Conservation (phyloP, 306 rosid species). For the Datisca glomerata region DNA sequence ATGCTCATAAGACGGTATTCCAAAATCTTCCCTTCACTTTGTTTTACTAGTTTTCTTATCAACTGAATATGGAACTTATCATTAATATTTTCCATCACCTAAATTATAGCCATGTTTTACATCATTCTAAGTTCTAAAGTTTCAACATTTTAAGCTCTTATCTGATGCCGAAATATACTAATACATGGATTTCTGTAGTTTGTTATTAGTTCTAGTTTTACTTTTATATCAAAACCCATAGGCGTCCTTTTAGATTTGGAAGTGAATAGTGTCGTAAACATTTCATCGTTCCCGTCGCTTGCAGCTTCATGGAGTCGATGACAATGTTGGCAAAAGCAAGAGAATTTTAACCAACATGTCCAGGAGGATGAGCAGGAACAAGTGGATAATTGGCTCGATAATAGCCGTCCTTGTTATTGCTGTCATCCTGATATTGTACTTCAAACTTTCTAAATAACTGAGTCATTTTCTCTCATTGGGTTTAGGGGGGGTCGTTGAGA, state of each 20-base stretch:
- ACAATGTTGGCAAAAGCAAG: conserved; percentile 85
- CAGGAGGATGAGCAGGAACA: conserved; percentile 79
- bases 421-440: conserved; percentile 57
- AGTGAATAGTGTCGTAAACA: not conserved
- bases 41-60: not conserved
- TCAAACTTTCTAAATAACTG: conserved; percentile 51
- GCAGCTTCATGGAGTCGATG: conserved; percentile 93
- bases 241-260: not conserved
- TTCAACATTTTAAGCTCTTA: too few relatives aligned
- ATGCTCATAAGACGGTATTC: conserved; percentile 63
- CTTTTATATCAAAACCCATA: not conserved
- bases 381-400: conserved; percentile 61
- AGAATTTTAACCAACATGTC: conserved; percentile 61
- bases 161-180: too few relatives aligned
- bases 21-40: not conserved
- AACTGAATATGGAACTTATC: not conserved
- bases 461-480: conserved; percentile 10
- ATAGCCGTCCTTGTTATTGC: conserved; percentile 55
- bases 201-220: not conserved
- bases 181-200: too few relatives aligned
- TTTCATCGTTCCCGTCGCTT: conserved; percentile 10
- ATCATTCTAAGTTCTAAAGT: too few relatives aligned
- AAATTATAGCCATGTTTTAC: too few relatives aligned
- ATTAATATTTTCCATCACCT: too few relatives aligned
- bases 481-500: conserved; percentile 11